Conservation (phyloP, 202 grass and related monocot genomes). For the Setaria italica region DNA sequence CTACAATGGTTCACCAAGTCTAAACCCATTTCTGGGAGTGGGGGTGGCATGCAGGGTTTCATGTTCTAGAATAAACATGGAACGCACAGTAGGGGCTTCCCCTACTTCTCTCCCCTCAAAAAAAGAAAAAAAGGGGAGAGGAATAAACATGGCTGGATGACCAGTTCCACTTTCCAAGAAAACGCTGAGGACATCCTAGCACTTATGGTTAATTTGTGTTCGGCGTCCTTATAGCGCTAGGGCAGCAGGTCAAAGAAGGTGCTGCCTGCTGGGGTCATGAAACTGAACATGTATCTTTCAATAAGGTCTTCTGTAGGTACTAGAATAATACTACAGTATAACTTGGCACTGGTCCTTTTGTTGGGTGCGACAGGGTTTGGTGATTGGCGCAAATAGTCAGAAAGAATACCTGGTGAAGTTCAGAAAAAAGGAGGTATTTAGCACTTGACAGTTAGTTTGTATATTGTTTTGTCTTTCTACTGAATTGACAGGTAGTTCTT, state of each 20-base stretch:
- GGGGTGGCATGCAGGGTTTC: background rate
- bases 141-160: background rate
- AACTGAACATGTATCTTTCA: background rate
- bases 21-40: background rate
- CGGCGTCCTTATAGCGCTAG: background rate
- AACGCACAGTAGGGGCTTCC: background rate
- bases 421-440: background rate
- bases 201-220: background rate
- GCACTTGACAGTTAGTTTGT: background rate
- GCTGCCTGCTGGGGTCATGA: background rate
- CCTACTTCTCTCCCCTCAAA: background rate
- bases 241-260: background rate
- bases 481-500: conserved; percentile 8
- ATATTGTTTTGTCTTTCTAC: conserved; percentile 6
- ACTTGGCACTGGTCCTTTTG: background rate
- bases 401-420: background rate
- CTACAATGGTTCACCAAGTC: background rate
- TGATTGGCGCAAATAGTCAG: background rate
- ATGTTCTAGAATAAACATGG: conserved; percentile 26
- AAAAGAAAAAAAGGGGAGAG: no score
- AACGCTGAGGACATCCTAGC: background rate
- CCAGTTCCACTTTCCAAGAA: background rate
- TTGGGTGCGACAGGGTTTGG: background rate
- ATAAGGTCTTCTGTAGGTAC: background rate
- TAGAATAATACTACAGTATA: background rate